These are phyloP conservation scores for Leishmania lainsoni DNA, from an alignment of 208 protist genomes.

Conservation along the genomic window DNA sequence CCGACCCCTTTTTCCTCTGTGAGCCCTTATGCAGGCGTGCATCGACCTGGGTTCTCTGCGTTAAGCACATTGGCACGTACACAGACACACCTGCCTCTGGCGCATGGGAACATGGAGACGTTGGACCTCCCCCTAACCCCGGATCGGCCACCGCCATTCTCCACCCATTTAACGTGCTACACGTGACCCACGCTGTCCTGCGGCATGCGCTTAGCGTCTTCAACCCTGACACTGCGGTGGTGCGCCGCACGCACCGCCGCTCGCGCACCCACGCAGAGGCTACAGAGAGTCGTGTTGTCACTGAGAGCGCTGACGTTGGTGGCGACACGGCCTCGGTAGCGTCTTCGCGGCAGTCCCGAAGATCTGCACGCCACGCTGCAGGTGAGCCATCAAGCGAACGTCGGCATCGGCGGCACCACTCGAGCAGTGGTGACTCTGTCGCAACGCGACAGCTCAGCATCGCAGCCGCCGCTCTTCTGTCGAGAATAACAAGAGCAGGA, in stretches of 20 bases:
- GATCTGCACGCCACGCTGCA: constrained; percentile 11
- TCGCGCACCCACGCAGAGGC: constrained; percentile 8
- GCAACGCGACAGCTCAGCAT: constrained; percentile 6
- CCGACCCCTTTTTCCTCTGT: not conserved
- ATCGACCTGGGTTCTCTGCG: not conserved
- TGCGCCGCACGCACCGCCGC: constrained; percentile 40
- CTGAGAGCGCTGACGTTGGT: not conserved
- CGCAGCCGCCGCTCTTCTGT: constrained; percentile 13
- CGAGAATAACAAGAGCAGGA: constrained; percentile 13
- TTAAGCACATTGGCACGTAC: not conserved
- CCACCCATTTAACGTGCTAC: constrained; percentile 61
- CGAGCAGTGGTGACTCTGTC: constrained; percentile 5
- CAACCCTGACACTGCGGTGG: constrained; percentile 62
- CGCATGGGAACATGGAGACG: constrained; percentile 3
- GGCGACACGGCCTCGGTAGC: constrained; percentile 26
- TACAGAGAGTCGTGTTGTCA: not conserved
- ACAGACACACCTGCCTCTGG: not conserved
- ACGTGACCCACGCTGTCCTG: constrained; percentile 39
- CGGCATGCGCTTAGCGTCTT: constrained; percentile 51
- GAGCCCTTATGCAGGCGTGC: constrained; percentile 12
- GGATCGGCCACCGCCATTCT: constrained; percentile 39
- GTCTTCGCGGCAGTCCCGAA: constrained; percentile 24
- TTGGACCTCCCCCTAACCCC: constrained; percentile 26
- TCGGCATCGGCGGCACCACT: constrained; percentile 17
- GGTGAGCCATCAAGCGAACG: not conserved